Percentiles rank a stretch among this genome's conserved stretches.
These are phyloP conservation scores for Tanozyma kutaoensis DNA, from an alignment of 805 yeast genomes.

Conservation along the genomic window DNA sequence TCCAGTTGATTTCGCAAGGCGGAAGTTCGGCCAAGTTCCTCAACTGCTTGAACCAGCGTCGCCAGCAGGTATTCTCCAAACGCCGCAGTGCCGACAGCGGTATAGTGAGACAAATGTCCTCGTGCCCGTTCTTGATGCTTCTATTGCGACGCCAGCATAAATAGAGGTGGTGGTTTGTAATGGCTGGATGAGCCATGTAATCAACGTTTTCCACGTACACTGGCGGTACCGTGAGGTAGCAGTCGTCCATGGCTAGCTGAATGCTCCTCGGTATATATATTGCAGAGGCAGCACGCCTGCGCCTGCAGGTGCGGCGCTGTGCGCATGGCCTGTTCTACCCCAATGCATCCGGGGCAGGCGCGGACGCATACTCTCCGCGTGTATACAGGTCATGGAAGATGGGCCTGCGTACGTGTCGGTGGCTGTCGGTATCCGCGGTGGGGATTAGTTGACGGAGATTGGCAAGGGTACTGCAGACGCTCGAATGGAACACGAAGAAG, in stretches of 20 bases:
- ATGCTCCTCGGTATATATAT: too few relatives aligned
- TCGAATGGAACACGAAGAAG: too few relatives aligned
- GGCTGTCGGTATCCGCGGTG: too few relatives aligned
- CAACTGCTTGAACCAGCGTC: constrained; percentile 21
- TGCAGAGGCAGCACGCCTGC: too few relatives aligned
- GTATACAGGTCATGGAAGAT: too few relatives aligned
- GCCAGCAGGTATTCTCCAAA: constrained; percentile 25
- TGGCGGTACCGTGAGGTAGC: background rate
- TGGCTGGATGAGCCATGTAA: constrained; percentile 10
- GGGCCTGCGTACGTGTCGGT: too few relatives aligned
- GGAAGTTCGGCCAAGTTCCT: constrained; percentile 14
- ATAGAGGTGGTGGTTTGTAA: constrained; percentile 7
- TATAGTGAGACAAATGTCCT: constrained; percentile 8
- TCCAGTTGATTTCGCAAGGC: constrained; percentile 40
- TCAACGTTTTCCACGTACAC: constrained; percentile 15
- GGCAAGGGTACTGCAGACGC: too few relatives aligned
- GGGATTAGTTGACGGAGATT: too few relatives aligned
- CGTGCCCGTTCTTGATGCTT: constrained; percentile 5
- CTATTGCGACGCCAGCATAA: constrained; percentile 14
- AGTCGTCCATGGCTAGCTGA: constrained; percentile 2
- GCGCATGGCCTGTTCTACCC: too few relatives aligned
- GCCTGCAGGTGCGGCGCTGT: too few relatives aligned
- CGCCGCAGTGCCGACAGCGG: constrained; percentile 12
- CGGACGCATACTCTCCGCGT: too few relatives aligned
- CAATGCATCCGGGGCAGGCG: too few relatives aligned